Evolutionary conservation across 768 basidiomycete genomes (phyloP).

Genomic region (Mycena haematopus): DNA sequence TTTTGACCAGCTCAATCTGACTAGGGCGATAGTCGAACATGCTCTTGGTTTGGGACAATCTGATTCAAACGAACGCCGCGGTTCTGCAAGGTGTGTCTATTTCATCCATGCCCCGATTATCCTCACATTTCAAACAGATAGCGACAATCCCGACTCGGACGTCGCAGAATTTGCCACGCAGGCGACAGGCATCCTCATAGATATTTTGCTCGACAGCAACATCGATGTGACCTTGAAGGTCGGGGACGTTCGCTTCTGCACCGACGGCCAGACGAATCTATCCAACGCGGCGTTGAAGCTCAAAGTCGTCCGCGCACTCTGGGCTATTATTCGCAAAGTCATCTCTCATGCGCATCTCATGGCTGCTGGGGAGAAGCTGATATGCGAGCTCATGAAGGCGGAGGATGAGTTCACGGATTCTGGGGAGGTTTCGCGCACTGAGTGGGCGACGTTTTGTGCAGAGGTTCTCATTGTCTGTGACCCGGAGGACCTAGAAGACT

Average conservation of each 20-base stretch:
- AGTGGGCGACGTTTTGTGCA: conserved; percentile 68
- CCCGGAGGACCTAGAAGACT: conserved; percentile 51
- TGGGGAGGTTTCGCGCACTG: conserved; percentile 50
- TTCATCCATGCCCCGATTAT: neutral
- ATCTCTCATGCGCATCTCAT: conserved; percentile 51
- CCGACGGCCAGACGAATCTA: conserved; percentile 24
- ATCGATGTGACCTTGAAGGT: conserved; percentile 49
- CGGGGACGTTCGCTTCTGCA: conserved; percentile 23
- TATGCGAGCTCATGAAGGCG: conserved; percentile 55
- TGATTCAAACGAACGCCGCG: conserved; percentile 57
- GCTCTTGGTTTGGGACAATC: conserved; percentile 60
- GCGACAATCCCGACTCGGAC: conserved; percentile 45
- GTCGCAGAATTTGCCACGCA: conserved; percentile 46
- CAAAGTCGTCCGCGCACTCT: conserved; percentile 62
- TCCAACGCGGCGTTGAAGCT: conserved; percentile 62
- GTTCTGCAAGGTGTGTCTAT: conserved; percentile 49
- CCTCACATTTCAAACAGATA: conserved; percentile 40
- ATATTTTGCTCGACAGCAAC: conserved; percentile 53
- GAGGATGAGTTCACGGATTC: conserved; percentile 53
- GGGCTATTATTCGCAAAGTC: conserved; percentile 51
- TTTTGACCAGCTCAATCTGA: conserved; percentile 3
- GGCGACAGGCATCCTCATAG: conserved; percentile 50
- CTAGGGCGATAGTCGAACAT: conserved; percentile 38
- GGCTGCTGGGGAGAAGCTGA: conserved; percentile 51
- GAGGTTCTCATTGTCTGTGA: conserved; percentile 59